Evolutionary conservation across 768 basidiomycete species (phyloP).

Genomic region (Galerina marginata): DNA sequence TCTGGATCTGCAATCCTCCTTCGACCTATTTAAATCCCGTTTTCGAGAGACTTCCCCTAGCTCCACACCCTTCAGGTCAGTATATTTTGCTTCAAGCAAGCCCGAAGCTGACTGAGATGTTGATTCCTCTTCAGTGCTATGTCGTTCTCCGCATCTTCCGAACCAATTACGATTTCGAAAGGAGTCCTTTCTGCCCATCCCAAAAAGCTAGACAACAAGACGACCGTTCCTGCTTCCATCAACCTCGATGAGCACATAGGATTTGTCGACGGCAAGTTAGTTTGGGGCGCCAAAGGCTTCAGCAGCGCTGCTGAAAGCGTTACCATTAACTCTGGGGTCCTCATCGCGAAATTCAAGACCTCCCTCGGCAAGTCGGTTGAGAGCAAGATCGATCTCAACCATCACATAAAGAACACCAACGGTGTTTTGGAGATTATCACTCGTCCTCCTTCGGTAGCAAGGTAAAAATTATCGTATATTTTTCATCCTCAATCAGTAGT

Average conservation of each 20-base stretch:
- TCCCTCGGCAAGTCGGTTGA: slow-evolving; percentile 15
- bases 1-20: slow-evolving; percentile 13
- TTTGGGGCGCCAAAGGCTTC: slow-evolving; percentile 21
- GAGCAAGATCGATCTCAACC: slow-evolving; percentile 20
- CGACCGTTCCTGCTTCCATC: slow-evolving; percentile 15
- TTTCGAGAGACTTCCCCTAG: background rate
- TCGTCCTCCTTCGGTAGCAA: slow-evolving; percentile 10
- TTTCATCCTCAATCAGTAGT: background rate
- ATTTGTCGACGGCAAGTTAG: slow-evolving; percentile 20
- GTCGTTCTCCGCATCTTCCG: slow-evolving; percentile 19
- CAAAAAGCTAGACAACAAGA: slow-evolving; percentile 16
- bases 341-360: slow-evolving; percentile 20
- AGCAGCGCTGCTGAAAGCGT: slow-evolving; percentile 15
- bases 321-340: slow-evolving; percentile 11
- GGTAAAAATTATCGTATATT: background rate
- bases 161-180: slow-evolving; percentile 13
- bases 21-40: slow-evolving; percentile 13
- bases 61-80: background rate
- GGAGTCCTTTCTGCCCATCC: slow-evolving; percentile 20
- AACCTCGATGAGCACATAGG: slow-evolving; percentile 23
- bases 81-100: background rate
- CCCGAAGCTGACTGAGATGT: background rate
- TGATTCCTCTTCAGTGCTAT: slow-evolving; percentile 4
- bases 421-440: slow-evolving; percentile 14
- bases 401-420: slow-evolving; percentile 17